These are phyloP conservation scores for Erythrobasidium hasegawianum DNA, from an alignment of 1,284 basidiomycete species.

Conservation along the genomic window DNA sequence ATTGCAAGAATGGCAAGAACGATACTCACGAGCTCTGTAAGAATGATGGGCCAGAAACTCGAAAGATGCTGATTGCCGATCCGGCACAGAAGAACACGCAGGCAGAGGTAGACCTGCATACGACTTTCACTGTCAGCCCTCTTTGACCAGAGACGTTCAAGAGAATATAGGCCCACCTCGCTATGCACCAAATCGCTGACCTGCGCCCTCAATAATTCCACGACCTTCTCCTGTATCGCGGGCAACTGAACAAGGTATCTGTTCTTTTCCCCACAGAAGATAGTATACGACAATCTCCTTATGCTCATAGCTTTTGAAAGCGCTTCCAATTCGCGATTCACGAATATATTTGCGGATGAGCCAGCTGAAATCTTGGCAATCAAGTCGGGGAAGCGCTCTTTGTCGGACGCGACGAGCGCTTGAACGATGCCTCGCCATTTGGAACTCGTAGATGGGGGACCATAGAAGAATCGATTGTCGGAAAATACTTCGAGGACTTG, in stretches of 20 bases:
- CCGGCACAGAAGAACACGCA: slow-evolving; percentile 86
- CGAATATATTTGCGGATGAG: slow-evolving; percentile 92
- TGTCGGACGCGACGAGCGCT: slow-evolving; percentile 78
- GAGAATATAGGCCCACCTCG: slow-evolving; percentile 69
- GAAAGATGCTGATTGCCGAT: slow-evolving; percentile 84
- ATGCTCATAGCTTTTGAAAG: slow-evolving; percentile 81
- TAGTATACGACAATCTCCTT: slow-evolving; percentile 76
- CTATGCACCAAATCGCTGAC: slow-evolving; percentile 81
- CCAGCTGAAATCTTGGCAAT: slow-evolving; percentile 75
- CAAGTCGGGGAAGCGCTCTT: slow-evolving; percentile 71
- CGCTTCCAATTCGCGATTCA: slow-evolving; percentile 91
- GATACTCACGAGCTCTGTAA: slow-evolving; percentile 81
- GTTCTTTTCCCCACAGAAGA: slow-evolving; percentile 82
- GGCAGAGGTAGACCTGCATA: slow-evolving; percentile 77
- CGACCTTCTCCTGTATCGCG: slow-evolving; percentile 90
- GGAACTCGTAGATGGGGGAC: slow-evolving; percentile 56
- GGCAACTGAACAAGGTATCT: slow-evolving; percentile 86
- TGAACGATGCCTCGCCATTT: slow-evolving; percentile 77
- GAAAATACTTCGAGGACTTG: slow-evolving; percentile 75
- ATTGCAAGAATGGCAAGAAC: too few species aligned
- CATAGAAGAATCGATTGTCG: slow-evolving; percentile 83
- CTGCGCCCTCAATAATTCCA: slow-evolving; percentile 80
- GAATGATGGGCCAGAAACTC: slow-evolving; percentile 93
- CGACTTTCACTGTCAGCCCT: too few species aligned
- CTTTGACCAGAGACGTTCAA: too few species aligned